Evolutionary conservation across 202 grass and related monocot species (phyloP), one percentile per base, ranked within the genome.

Genomic region (Bolboschoenoplectus hybrid): DNA sequence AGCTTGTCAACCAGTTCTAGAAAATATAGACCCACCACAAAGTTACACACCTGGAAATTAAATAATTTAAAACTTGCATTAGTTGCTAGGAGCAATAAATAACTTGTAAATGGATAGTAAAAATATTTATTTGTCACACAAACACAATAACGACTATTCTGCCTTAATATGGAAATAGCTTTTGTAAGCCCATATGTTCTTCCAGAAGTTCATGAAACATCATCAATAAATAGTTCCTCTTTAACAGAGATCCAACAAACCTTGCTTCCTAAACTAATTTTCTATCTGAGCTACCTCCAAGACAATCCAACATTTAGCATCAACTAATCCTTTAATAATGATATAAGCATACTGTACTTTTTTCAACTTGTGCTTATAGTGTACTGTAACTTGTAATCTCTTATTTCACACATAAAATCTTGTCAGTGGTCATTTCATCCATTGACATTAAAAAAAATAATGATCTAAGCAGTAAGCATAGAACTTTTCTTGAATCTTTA

Each of bases 11-110:
- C 96, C 53, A 98, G 57, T 89, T 98, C 93, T 72, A 98, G 88
- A 87, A 98, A 98, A 94, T 88, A 98, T 50, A 98, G 83, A 67
- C 96, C 96, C 82, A 98, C 93, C 69, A 98, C 55, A 85, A 98
- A 94, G 74, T 98, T 96, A 62, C 91, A 94, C 81, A 98, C 86
- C 96, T 96, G 87, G 67, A 73, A 74, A 52, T 64, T 26, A 5
- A 71, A 67, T 50, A 67, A 49, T 44, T 63, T 41, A 26, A 57
- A 84, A 71, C 12, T 84, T 36, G 45, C 19, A 84, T 70, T 67
- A 55, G 35, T 62, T 77, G 51, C 26, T 63, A 77, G 70, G 61
- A 35, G 56, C 9, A 2, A 47, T 62, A 46, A 10, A 32, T 76
- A 71, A 71, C 34, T 56, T 60, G 2, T 58, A 80, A 80, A 80